Evolutionary conservation across 2,329 filamentous ascomycete species (phyloP).

Genomic region (Clarireedia hainanense): DNA sequence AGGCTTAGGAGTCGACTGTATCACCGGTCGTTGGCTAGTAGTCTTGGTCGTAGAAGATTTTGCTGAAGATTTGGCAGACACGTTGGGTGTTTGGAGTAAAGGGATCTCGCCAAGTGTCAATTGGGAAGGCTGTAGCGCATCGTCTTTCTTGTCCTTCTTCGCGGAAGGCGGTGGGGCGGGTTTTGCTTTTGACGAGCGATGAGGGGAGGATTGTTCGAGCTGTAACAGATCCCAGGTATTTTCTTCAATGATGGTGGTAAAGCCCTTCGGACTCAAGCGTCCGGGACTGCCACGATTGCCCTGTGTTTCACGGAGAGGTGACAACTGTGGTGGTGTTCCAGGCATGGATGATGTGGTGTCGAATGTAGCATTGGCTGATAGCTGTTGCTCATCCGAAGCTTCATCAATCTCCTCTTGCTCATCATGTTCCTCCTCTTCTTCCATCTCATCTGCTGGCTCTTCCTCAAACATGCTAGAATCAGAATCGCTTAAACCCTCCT

Average conservation of each 20-base stretch:
- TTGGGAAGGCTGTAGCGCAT: slow-evolving; percentile 1
- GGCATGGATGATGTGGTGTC: slow-evolving; percentile 21
- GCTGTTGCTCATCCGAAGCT: slow-evolving; percentile 20
- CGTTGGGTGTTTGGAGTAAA: slow-evolving; percentile 16
- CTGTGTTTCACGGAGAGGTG: slow-evolving; percentile 38
- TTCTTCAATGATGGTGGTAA: slow-evolving; percentile 41
- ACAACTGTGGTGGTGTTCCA: slow-evolving; percentile 26
- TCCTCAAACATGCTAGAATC: slow-evolving; percentile 41
- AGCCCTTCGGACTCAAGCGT: slow-evolving; percentile 32
- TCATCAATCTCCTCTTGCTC: slow-evolving; percentile 29
- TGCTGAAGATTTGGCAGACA: slow-evolving; percentile 3
- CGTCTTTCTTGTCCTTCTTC: slow-evolving; percentile 8
- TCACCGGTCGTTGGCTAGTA: slow-evolving; percentile 8
- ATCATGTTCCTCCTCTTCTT: slow-evolving; percentile 33
- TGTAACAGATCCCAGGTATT: slow-evolving; percentile 37
- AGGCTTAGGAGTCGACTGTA: slow-evolving; percentile 4
- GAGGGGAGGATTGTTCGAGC: slow-evolving; percentile 30
- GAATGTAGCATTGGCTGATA: slow-evolving; percentile 19
- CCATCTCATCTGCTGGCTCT: slow-evolving; percentile 29
- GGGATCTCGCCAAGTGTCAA: slow-evolving; percentile 18
- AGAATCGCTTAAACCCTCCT: slow-evolving; percentile 17
- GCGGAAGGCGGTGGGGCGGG: slow-evolving; percentile 15
- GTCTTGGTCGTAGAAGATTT: neutral
- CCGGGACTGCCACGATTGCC: slow-evolving; percentile 17
- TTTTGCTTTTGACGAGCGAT: slow-evolving; percentile 25